These are phyloP conservation scores for Suillus occidentalis DNA, from an alignment of 768 basidiomycete genomes.

Conservation along the genomic window DNA sequence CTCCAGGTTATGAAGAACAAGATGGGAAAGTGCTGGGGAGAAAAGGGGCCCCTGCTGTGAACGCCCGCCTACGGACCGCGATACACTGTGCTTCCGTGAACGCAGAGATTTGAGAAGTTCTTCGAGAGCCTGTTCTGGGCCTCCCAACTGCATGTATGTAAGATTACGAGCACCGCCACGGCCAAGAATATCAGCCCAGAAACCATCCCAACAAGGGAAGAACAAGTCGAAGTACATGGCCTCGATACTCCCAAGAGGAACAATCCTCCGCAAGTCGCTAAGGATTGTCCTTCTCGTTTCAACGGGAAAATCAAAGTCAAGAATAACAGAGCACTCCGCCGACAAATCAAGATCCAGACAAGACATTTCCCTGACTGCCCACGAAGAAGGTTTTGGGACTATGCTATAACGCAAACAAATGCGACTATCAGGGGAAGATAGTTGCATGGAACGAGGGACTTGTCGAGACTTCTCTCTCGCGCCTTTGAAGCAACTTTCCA, in stretches of 20 bases:
- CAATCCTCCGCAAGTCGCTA: neutral
- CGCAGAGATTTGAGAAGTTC: conserved; percentile 1
- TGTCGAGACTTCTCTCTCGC: neutral
- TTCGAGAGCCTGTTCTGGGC: neutral
- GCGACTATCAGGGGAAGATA: neutral
- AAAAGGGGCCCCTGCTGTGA: neutral
- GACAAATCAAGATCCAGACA: neutral
- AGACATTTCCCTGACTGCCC: neutral
- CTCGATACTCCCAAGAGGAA: neutral
- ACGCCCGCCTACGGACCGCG: neutral
- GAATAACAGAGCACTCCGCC: neutral
- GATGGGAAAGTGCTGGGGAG: neutral
- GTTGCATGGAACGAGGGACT: neutral
- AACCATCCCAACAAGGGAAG: neutral
- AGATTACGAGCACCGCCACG: neutral
- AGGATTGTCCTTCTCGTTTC: neutral
- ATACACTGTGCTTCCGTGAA: neutral
- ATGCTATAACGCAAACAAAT: conserved; percentile 1
- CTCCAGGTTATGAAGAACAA: neutral
- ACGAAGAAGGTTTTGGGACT: neutral
- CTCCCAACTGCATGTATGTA: neutral
- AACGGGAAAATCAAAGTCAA: neutral
- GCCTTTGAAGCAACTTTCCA: neutral
- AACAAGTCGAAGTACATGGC: no score
- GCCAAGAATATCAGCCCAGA: neutral